Evolutionary conservation across 2,329 filamentous ascomycete species (phyloP), one percentile per base, ranked within the genome.

Genomic region (Colletotrichum eleusines): DNA sequence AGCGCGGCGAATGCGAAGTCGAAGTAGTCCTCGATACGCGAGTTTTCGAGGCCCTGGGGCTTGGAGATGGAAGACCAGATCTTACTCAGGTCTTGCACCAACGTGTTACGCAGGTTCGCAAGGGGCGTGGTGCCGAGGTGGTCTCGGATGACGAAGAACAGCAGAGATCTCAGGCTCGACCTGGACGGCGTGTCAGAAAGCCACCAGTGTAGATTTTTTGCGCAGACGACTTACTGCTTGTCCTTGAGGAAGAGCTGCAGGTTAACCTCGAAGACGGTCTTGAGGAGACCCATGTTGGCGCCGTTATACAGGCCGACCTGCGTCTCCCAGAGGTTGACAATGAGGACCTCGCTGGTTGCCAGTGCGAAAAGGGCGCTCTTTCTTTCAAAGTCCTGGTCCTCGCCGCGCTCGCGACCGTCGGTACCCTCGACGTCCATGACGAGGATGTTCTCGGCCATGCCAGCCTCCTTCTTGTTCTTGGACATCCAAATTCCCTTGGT

Each of bases 401-500:
- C 96, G 74, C 96, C 96, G 75, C 96, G 89, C 84, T 99, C 96
- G 75, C 96, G 90, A 63, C 96, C 96, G 80, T 99, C 96, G 14
- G 96, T 98, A 75, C 96, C 96, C 82, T 99, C 96, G 53, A 99
- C 96, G 79, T 99, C 96, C 96, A 99, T 99, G 76, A 99, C 96
- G 73, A 99, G 86, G 77, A 99, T 98, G 81, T 99, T 99, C 77
- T 97, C 94, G 65, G 95, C 95, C 94, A 98, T 98, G 74, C 80
- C 80, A 74, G 82, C 81, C 62, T 84, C 81, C 75, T 87, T 86
- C 85, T 97, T 97, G 83, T 98, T 98, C 85, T 97, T 97, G 74
- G 95, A 97, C 92, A 99, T 92, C 96, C 96, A 99, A 80, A 99
- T 99, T 79, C 96, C 96, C 86, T 98, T 99, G 54, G 96, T 99